phyloP scores from a whole-genome alignment of 2,329 filamentous ascomycete species.

The Colletotrichum trifolii region DNA sequence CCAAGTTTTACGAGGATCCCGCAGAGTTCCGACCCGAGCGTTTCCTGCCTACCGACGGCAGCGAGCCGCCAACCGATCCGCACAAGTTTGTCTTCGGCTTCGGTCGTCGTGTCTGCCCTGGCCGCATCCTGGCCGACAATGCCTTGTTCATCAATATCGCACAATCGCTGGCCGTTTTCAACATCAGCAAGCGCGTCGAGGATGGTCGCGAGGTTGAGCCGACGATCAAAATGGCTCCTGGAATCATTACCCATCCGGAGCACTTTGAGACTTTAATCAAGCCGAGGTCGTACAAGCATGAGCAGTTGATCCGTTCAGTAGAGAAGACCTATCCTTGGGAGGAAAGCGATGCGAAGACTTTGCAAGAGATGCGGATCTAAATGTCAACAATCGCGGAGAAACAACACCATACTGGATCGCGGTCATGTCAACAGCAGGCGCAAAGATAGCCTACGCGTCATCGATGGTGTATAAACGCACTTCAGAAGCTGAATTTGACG shows the following conservation, averaged over 20 bases:
- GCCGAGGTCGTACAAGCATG: constrained; percentile 30
- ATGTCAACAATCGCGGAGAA: no score
- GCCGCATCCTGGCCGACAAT: constrained; percentile 37
- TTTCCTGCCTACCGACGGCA: constrained; percentile 39
- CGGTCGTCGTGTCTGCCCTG: constrained; percentile 40
- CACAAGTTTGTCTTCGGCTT: constrained; percentile 36
- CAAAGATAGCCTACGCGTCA: no score
- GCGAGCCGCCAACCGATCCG: constrained; percentile 37
- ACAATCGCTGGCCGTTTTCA: constrained; percentile 58
- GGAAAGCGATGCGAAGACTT: constrained; percentile 23
- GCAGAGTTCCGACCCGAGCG: constrained; percentile 47
- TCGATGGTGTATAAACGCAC: no score
- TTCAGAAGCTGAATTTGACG: no score
- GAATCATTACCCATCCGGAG: constrained; percentile 32
- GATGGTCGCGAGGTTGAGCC: constrained; percentile 48
- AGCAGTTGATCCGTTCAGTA: constrained; percentile 31
- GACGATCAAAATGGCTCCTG: constrained; percentile 15
- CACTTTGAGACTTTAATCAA: constrained; percentile 26
- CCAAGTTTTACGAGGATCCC: constrained; percentile 67
- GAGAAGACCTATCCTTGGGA: constrained; percentile 34
- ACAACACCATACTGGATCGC: no score
- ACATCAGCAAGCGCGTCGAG: constrained; percentile 48
- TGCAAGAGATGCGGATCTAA: constrained; percentile 13
- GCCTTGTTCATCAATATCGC: constrained; percentile 45
- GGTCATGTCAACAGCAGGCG: no score